Conservation (phyloP, 2,329 filamentous ascomycete species). For the Lecanosticta acicola region DNA sequence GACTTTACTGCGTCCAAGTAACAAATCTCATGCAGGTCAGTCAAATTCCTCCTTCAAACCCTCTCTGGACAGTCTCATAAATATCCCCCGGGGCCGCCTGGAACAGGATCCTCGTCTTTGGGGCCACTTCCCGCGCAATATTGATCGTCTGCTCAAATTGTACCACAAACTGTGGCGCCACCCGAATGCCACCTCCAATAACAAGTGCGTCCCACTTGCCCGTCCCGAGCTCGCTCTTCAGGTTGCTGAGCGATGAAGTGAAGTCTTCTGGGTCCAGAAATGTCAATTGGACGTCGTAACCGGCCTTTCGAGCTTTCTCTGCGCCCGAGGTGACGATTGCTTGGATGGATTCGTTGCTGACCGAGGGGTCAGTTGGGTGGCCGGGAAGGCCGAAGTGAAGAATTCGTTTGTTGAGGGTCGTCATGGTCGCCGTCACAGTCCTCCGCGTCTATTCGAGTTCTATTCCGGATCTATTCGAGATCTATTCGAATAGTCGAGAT, state of each 20-base stretch:
- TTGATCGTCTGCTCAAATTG: conserved; percentile 5
- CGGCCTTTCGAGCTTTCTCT: conserved; percentile 5
- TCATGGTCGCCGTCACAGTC: too few relatives aligned
- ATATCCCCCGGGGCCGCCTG: conserved; percentile 4
- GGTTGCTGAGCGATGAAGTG: not conserved
- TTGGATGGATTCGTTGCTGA: not conserved
- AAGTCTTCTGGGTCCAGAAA: conserved; percentile 1
- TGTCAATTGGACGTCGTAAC: conserved; percentile 5
- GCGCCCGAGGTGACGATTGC: not conserved
- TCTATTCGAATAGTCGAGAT: too few relatives aligned
- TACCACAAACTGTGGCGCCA: not conserved
- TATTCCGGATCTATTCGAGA: too few relatives aligned
- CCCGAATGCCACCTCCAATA: not conserved
- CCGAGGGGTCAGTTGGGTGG: not conserved
- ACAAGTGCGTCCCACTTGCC: conserved; percentile 4
- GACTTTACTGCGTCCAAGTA: too few relatives aligned
- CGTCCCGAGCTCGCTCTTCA: not conserved
- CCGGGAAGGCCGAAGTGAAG: conserved; percentile 6
- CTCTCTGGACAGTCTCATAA: conserved; percentile 1
- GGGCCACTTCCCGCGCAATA: not conserved
- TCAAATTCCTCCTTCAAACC: too few relatives aligned
- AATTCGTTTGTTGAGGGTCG: not conserved
- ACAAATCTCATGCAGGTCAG: too few relatives aligned
- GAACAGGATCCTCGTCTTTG: conserved; percentile 1
- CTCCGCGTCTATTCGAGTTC: too few relatives aligned